Evolutionary conservation across 352 stramenopile genomes (phyloP).

Genomic region (Thraustochytrium striatum): DNA sequence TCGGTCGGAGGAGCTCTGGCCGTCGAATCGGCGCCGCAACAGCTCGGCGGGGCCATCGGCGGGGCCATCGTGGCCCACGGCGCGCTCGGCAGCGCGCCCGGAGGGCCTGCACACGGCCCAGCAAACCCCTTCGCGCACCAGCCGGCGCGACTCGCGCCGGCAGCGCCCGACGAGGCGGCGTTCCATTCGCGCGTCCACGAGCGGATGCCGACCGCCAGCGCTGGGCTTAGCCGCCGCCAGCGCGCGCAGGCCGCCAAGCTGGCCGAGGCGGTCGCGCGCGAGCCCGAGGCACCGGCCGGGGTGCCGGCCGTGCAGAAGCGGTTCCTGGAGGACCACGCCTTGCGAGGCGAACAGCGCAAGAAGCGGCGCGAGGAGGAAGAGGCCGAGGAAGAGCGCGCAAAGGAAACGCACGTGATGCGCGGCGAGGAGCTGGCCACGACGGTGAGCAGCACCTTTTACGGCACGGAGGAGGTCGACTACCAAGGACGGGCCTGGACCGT

Average conservation of each 20-base stretch:
- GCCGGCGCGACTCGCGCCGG: no score
- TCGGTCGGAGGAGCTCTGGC: no score
- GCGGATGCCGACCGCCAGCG: no score
- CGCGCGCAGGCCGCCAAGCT: no score
- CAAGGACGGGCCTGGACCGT: slow-evolving; percentile 90
- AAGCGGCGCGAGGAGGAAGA: background rate
- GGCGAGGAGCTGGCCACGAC: background rate
- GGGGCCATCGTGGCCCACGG: no score
- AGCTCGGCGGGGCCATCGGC: no score
- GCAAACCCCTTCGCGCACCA: slow-evolving; percentile 23
- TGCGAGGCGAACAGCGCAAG: background rate
- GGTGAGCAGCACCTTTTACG: slow-evolving; percentile 68
- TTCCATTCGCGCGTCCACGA: no score
- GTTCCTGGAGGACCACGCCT: background rate
- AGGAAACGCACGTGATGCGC: background rate
- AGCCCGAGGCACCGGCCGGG: background rate
- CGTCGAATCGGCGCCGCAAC: no score
- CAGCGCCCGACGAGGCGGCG: no score
- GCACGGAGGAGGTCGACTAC: slow-evolving; percentile 86
- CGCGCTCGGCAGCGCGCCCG: no score
- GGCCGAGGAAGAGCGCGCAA: background rate
- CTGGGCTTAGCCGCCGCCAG: no score
- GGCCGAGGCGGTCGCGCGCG: background rate
- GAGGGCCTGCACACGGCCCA: no score
- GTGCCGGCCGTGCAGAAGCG: slow-evolving; percentile 6